Evolutionary conservation across 2,329 filamentous ascomycete genomes (phyloP), one percentile per base, ranked within the genome.

Genomic region (Alternaria panax): DNA sequence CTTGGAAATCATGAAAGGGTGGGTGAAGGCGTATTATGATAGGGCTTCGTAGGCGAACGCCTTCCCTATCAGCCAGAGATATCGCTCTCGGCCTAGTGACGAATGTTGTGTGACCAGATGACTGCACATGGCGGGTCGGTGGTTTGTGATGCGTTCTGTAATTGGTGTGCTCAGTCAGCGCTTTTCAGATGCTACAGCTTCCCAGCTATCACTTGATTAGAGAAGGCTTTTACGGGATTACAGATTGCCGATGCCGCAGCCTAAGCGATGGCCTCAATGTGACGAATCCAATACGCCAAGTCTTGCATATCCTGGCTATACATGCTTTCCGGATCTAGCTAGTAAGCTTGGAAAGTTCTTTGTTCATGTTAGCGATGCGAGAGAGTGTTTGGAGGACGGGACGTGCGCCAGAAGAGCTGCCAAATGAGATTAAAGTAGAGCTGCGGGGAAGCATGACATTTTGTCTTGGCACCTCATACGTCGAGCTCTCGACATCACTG

Each of bases 381-480:
- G 43, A 28, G 48, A 24, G 18, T 28, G 12, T 47, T 34, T 40
- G 45, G 32, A 59, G 38, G 46, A 54, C 51, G 54, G 41, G 53
- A 59, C 32, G 48, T 54, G 63, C 18, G 27, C 32, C 24, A 24
- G 27, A 12, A 22, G 36, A 51, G 43, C 30, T 45, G 40, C n/a
- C 48, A 54, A 50, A 38, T 36, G 47, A 25, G 52, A 51, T 28
- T 9, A 46, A 28, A 34, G 47, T 50, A 56, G 47, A 61, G 57
- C 52, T 57, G 64, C 59, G 64, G 64, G 62, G 60, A 60, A 64
- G 36, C 42, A 53, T 65, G 62, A 58, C 64, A 50, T 50, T 54
- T 50, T 12, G 28, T 41, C 54, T 59, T 60, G 50, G 48, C 59
- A 53, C 51, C 40, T 54, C 50, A 43, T 41, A 34, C 38, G 42